phyloP scores from a whole-genome alignment of 2,329 filamentous ascomycete genomes.

The Ophiobolus disseminans region DNA sequence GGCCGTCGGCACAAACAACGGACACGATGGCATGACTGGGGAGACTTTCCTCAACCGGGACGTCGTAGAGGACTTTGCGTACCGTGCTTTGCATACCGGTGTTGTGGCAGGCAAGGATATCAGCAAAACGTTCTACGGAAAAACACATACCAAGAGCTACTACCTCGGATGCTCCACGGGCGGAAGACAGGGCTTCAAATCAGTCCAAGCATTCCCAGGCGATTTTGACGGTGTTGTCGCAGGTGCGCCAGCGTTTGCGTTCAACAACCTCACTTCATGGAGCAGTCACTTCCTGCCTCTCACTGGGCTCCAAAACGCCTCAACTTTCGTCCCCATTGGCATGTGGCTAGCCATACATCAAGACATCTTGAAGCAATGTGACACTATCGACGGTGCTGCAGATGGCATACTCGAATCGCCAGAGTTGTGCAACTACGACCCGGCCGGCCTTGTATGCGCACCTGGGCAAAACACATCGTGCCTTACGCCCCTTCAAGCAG shows the following conservation, averaged over 20 bases:
- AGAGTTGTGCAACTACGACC: conserved; percentile 52
- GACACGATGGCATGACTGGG: conserved; percentile 55
- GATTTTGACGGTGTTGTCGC: conserved; percentile 48
- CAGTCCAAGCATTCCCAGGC: conserved; percentile 42
- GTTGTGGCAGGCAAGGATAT: conserved; percentile 50
- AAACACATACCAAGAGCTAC: conserved; percentile 50
- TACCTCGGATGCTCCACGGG: conserved; percentile 48
- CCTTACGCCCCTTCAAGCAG: conserved; percentile 44
- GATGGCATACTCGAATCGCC: conserved; percentile 59
- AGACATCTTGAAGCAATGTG: not conserved
- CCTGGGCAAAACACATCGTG: conserved; percentile 51
- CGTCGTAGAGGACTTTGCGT: conserved; percentile 58
- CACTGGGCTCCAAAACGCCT: conserved; percentile 33
- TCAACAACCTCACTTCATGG: conserved; percentile 45
- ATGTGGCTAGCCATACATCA: not conserved
- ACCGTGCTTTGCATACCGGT: conserved; percentile 49
- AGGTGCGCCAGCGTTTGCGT: conserved; percentile 41
- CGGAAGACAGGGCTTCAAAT: conserved; percentile 45
- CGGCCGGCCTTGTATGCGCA: conserved; percentile 49
- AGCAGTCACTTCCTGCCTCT: conserved; percentile 37
- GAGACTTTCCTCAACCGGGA: conserved; percentile 55
- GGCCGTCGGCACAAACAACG: conserved; percentile 50
- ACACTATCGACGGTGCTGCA: conserved; percentile 55
- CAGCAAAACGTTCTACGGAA: conserved; percentile 49
- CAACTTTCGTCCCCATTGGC: conserved; percentile 50